phyloP scores from a whole-genome alignment of 2,329 filamentous ascomycete genomes.

The Hymenotorrendiella dingleyae region DNA sequence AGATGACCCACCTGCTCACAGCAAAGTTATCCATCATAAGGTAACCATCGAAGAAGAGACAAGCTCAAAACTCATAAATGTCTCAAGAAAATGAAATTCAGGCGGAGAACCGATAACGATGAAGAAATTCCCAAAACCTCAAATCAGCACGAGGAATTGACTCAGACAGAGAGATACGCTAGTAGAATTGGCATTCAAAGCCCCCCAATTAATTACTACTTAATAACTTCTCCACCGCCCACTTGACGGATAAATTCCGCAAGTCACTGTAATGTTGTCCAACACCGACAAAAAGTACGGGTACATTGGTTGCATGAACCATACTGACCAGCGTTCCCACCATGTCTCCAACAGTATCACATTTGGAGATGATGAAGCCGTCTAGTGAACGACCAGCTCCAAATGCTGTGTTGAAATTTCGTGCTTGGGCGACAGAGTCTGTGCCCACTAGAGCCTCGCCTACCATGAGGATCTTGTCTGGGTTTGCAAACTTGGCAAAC shows the following conservation, averaged over 20 bases:
- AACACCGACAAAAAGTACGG: conserved; percentile 84
- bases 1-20: too few species aligned
- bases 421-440: conserved; percentile 89
- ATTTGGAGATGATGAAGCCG: conserved; percentile 97
- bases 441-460: conserved; percentile 82
- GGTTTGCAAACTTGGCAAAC: conserved; percentile 91
- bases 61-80: not conserved
- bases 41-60: not conserved
- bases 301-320: conserved; percentile 94
- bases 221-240: conserved; percentile 62
- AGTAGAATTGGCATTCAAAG: too few species aligned
- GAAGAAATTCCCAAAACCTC: not conserved
- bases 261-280: conserved; percentile 65
- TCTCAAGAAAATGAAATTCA: not conserved
- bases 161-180: too few species aligned
- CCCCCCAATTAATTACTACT: conserved; percentile 25
- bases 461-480: conserved; percentile 99
- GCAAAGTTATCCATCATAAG: not conserved
- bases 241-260: conserved; percentile 62
- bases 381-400: conserved; percentile 75
- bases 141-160: not conserved
- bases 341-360: conserved; percentile 99
- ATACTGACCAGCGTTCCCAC: conserved; percentile 81
- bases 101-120: too few species aligned
- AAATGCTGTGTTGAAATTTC: conserved; percentile 94